Base-by-base conservation (phyloP, 2,329 filamentous ascomycete species). In the Paramyrothecium roridum region DNA sequence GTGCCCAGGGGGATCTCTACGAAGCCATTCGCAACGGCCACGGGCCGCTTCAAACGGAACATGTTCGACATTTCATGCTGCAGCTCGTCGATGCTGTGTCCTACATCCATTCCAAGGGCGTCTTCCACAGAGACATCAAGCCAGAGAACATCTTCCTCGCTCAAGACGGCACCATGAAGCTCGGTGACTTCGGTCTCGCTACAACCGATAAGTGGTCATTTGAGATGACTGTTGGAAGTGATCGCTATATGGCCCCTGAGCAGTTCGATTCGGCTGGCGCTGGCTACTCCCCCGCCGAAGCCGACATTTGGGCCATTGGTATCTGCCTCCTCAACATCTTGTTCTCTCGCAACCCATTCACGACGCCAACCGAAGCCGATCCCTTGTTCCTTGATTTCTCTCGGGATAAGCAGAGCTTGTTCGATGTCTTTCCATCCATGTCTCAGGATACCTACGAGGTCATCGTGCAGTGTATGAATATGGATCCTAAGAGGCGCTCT, bases 211-310 rank as follows among this genome's bases (percentile, higher is more conserved):
- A 86, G 64, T 96, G 91, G 92, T 96, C 91, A 22, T 89, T 89
- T 65, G 95, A 99, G 78, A 88, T 89, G 60, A 95, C 90, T 59
- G 95, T 99, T 49, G 95, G 95, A 62, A 98, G 95, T 70, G 95
- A 99, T 70, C 91, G 95, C 54, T 99, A 99, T 78, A 99, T 99
- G 95, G 93, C 95, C 54, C 95, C 95, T 6, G 95, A 99, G 75
- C 95, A 99, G 74, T 98, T 95, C 67, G 93, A 98, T 71, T 92
- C 93, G 53, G 85, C 87, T 63, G 88, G 87, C 59, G 85, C 84
- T 59, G 95, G 95, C 57, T 99, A 99, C 76, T 93, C 91, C 54
- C 93, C 95, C 49, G 90, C 91, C 48, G 86, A 95, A 75, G 95
- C 95, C 52, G 95, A 99, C 71, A 87, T 97, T 64, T 99, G 95